Evolutionary conservation across 139 green algal species (phyloP).

Genomic region (Tetraselmis chui): DNA sequence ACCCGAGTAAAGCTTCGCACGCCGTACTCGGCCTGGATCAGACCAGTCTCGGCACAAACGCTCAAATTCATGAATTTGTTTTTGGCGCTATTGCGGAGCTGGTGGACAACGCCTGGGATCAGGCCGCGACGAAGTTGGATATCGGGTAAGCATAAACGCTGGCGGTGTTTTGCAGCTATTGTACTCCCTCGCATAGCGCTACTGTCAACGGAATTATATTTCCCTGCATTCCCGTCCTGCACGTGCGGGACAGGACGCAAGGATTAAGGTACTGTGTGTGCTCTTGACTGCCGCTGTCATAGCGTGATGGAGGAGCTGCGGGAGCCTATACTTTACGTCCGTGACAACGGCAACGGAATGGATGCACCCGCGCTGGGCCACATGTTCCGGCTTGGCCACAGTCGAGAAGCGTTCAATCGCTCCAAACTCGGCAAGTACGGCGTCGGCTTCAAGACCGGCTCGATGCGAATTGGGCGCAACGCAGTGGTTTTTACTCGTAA

Average conservation of each 20-base stretch:
- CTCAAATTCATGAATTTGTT: not conserved
- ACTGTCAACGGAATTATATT: no score
- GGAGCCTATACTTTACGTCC: constrained; percentile 11
- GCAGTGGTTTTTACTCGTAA: constrained; percentile 23
- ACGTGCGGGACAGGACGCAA: no score
- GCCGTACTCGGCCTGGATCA: not conserved
- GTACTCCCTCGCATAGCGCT: no score
- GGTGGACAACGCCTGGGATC: constrained; percentile 17
- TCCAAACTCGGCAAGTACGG: constrained; percentile 32
- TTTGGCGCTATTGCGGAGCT: constrained; percentile 30
- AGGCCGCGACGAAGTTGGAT: not conserved
- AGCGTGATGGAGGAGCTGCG: constrained; percentile 10
- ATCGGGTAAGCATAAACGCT: not conserved
- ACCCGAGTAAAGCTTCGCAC: not conserved
- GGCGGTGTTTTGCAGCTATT: not conserved
- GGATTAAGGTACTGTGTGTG: no score
- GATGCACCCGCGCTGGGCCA: not conserved
- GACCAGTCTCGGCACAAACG: not conserved
- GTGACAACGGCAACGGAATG: constrained; percentile 29
- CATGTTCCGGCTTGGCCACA: constrained; percentile 26
- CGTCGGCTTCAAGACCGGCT: constrained; percentile 37
- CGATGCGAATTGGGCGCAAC: constrained; percentile 28
- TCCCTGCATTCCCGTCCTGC: no score
- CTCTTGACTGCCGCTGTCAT: no score
- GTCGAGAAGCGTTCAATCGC: not conserved